phyloP scores from a whole-genome alignment of 2,329 filamentous ascomycete species.

The Cercospora brassicicola region DNA sequence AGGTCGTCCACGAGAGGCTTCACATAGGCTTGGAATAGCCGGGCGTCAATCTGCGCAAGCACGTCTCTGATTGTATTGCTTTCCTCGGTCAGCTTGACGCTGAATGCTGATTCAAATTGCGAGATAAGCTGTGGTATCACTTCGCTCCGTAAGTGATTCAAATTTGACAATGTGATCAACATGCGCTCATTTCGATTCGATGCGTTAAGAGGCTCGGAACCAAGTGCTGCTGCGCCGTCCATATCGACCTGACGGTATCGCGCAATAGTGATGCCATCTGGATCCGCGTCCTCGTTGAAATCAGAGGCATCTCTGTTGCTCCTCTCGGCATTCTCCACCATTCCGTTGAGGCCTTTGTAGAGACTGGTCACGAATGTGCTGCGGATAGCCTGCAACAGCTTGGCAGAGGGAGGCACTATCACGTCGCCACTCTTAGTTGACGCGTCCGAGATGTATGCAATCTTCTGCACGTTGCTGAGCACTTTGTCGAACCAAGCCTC shows the following conservation, averaged over 20 bases:
- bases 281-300: constrained; percentile 52
- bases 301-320: constrained; percentile 60
- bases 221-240: constrained; percentile 40
- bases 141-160: constrained; percentile 77
- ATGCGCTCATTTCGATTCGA: constrained; percentile 66
- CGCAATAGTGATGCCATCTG: constrained; percentile 49
- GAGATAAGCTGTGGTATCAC: constrained; percentile 85
- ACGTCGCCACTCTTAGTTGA: constrained; percentile 63
- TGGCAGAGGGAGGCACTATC: constrained; percentile 78
- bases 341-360: constrained; percentile 89
- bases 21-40: constrained; percentile 90
- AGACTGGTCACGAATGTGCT: constrained; percentile 90
- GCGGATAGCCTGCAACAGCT: constrained; percentile 85
- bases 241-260: constrained; percentile 22
- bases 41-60: constrained; percentile 82
- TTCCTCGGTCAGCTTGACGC: constrained; percentile 90
- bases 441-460: constrained; percentile 86
- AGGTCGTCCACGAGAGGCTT: constrained; percentile 70
- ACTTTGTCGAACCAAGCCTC: constrained; percentile 80
- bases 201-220: constrained; percentile 54
- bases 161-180: constrained; percentile 89
- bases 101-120: constrained; percentile 91
- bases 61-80: constrained; percentile 88
- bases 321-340: constrained; percentile 94
- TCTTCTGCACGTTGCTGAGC: constrained; percentile 86